phyloP scores from a whole-genome alignment of 257 asterid species.

The Paulownia fortunei region DNA sequence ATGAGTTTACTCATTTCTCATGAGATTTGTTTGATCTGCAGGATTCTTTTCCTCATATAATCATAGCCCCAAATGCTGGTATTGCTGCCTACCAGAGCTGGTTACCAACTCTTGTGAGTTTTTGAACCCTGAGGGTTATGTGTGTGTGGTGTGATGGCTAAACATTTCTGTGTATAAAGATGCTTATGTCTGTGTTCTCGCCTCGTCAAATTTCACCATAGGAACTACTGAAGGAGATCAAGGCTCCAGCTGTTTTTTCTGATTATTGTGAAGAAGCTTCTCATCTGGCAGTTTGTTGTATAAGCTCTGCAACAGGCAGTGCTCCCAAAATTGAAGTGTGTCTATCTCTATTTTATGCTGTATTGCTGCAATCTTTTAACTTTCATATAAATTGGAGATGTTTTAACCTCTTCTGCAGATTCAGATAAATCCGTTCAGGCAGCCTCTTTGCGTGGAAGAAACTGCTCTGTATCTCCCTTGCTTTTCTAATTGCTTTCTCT shows the following conservation, averaged over 20 bases:
- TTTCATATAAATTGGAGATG: not conserved
- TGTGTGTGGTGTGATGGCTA: too few species aligned
- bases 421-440: constrained; percentile 93
- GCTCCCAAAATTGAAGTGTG: constrained; percentile 61
- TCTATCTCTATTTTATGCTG: constrained; percentile 21
- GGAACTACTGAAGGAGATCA: constrained; percentile 71
- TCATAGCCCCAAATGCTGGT: constrained; percentile 93
- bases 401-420: constrained; percentile 49
- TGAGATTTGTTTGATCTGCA: constrained; percentile 35
- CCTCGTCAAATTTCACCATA: constrained; percentile 20
- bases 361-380: not conserved
- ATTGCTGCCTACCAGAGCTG: constrained; percentile 91
- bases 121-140: not conserved
- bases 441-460: constrained; percentile 78
- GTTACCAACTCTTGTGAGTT: constrained; percentile 88
- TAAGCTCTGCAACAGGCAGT: constrained; percentile 53
- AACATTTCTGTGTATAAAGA: not conserved
- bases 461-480: constrained; percentile 77
- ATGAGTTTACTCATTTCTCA: constrained; percentile 1
- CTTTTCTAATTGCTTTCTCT: constrained; percentile 86
- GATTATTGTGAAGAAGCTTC: constrained; percentile 98
- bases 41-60: constrained; percentile 68
- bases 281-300: constrained; percentile 69
- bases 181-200: not conserved
- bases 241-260: constrained; percentile 77